Conservation (phyloP, 225 moss, liverwort and hornwort genomes). For the Neckera pumila region DNA sequence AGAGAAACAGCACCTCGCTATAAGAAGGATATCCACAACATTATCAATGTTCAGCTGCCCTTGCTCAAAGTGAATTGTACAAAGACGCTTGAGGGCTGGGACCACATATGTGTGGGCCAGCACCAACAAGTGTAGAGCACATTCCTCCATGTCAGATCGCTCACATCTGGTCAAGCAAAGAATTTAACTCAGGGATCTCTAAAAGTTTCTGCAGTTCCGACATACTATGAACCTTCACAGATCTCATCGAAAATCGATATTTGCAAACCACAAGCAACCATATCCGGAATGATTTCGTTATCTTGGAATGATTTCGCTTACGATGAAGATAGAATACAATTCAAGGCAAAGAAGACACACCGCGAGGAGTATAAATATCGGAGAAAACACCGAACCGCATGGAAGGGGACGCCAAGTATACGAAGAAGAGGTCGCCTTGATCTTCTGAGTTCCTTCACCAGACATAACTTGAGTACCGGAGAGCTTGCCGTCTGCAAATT, state of each 20-base stretch:
- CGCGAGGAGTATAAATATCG: slow-evolving; percentile 73
- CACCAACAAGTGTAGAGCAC: slow-evolving; percentile 54
- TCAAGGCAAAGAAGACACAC: slow-evolving; percentile 10
- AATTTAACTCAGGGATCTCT: background rate
- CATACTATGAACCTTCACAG: background rate
- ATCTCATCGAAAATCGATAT: background rate
- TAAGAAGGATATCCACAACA: slow-evolving; percentile 59
- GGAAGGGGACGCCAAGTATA: slow-evolving; percentile 43
- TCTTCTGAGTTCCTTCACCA: slow-evolving; percentile 11
- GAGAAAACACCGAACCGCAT: slow-evolving; percentile 54
- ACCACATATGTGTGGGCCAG: slow-evolving; percentile 60
- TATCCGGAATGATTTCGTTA: background rate
- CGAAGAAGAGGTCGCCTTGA: slow-evolving; percentile 9
- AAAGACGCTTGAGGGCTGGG: slow-evolving; percentile 56
- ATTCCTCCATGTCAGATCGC: slow-evolving; percentile 52
- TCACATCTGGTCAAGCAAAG: slow-evolving; percentile 38
- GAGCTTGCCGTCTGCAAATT: slow-evolving; percentile 46
- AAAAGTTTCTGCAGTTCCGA: background rate
- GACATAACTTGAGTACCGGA: slow-evolving; percentile 23
- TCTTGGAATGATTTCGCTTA: background rate
- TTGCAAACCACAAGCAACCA: background rate
- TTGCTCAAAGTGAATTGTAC: slow-evolving; percentile 44
- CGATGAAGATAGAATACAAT: background rate
- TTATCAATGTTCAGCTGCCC: slow-evolving; percentile 40
- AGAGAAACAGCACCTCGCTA: slow-evolving; percentile 37